Base-by-base conservation (phyloP, 2,329 filamentous ascomycete genomes). In the Sporothrix humicola region DNA sequence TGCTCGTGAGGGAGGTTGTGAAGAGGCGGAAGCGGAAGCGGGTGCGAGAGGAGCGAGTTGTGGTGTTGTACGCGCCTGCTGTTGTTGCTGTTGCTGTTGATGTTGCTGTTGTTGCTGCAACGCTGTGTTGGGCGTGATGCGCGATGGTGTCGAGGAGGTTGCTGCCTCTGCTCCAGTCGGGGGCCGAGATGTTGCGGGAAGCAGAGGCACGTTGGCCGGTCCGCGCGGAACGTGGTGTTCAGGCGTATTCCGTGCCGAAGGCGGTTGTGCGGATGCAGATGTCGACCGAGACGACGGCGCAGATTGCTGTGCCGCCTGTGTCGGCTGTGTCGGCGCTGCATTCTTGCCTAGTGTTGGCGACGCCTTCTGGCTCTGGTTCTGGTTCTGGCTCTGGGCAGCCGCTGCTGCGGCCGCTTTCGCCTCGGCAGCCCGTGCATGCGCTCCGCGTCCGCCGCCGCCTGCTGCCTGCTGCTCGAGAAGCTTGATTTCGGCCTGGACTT, bases 401-500 rank as follows among this genome's bases (percentile, higher is more conserved):
- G 61, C 61, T n/a, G 61, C 61, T 12, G 61, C 61, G 9, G 59
- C 58, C 44, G 68, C 61, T 2, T 71, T 72, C 4, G 65, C 46
- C 3, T 69, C 58, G n/a, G 56, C 56, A 4, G 63, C 73, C 3
- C 61, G 46, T 3, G 73, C 73, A 31, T 73, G 73, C 2, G 73
- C 26, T 0, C 73, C 73, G 0, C 73, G 50, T n/a, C 73, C 73
- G 7, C 72, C 65, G 23, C 70, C 73, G 13, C 59, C 72, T 0
- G 37, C 72, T 63, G 78, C 73, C 44, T 73, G 65, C 69, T 86
- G 85, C 80, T 95, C 89, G 68, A 96, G 86, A 73, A 90, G 86
- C 54, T 85, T 83, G 69, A 97, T 89, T 76, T 97, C 92, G 74
- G 85, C 85, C 80, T 90, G 87, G 59, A 95, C 82, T 20, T 83